Evolutionary conservation across 768 basidiomycete genomes (phyloP), one percentile per base, ranked within the genome.

Genomic region (Lactarius hatsudake): DNA sequence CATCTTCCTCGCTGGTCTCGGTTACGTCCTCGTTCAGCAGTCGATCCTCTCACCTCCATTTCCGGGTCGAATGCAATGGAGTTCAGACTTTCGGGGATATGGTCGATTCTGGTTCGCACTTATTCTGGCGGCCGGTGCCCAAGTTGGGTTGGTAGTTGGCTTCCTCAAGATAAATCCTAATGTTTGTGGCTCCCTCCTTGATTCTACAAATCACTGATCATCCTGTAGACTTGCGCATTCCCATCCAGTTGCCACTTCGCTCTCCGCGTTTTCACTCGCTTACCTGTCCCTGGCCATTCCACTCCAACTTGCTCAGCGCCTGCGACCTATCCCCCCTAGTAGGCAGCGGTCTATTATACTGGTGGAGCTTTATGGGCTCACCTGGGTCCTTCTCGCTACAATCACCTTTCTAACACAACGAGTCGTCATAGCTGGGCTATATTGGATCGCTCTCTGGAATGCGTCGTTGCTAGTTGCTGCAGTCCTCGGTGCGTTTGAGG

Each of bases 101-200:
- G 77, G 79, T 28, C 84, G 85, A 64, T 88, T 92, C 72, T 91
- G 88, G 85, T 70, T 87, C 0, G 81, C 86, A 1, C 71, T 90
- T 43, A 56, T 81, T 10, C 70, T 86, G 13, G 78, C 80, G 2
- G 69, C 81, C 4, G 81, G 75, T 8, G 69, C 83, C 2, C 84
- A 89, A 68, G 78, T 75, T 2, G 78, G 80, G 2, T 76, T 91
- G 8, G 78, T 85, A 3, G 72, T 79, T 56, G 79, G 79, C 5
- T 87, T 83, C 69, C 71, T 84, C 23, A 76, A 81, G 56, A n/a
- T 88, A 51, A 91, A 90, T 73, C 85, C 86, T 36, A 86, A 84
- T 68, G 89, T 90, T 72, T 72, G 87, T 77, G 2, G n/a, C 30
- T 32, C 45, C 18, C 23, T 17, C n/a, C 7, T 32, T 13, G 18